A percentile compares a stretch with the other conserved stretches of the same genome.
Evolutionary conservation across 495 filamentous ascomycete genomes (phyloP).

Genomic region (Talaromyces stipitatus): DNA sequence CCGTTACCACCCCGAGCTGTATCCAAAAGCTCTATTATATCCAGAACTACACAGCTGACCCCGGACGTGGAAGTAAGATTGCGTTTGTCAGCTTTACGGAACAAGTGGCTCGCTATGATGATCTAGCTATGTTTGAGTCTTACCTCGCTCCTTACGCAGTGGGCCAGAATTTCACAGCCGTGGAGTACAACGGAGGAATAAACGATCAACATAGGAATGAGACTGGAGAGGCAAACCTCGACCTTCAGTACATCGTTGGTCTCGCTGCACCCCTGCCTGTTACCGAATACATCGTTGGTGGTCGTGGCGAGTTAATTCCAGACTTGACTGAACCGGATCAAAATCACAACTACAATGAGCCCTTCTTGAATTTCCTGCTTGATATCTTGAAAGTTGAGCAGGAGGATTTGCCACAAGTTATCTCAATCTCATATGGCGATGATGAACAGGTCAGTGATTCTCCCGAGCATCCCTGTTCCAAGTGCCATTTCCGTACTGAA

Average conservation of each 20-base stretch:
- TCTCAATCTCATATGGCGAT: constrained; percentile 76
- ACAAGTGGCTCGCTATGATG: constrained; percentile 54
- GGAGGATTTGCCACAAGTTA: constrained; percentile 60
- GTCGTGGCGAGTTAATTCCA: constrained; percentile 59
- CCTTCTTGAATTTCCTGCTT: too few relatives aligned
- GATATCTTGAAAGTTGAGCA: too few relatives aligned
- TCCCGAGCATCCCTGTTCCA: too few relatives aligned
- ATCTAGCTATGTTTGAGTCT: constrained; percentile 49
- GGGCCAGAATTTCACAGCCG: constrained; percentile 5
- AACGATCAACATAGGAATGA: constrained; percentile 39
- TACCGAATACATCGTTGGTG: constrained; percentile 55
- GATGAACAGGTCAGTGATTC: constrained; percentile 64
- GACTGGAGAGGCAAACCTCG: constrained; percentile 63
- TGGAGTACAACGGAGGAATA: constrained; percentile 5
- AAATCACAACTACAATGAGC: constrained; percentile 43
- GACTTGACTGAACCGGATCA: constrained; percentile 46
- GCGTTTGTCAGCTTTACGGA: constrained; percentile 64
- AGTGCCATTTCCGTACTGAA: too few relatives aligned
- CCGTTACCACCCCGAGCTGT: constrained; percentile 50
- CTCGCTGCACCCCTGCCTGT: constrained; percentile 48
- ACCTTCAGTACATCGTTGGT: constrained; percentile 61
- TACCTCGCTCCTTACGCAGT: constrained; percentile 45
- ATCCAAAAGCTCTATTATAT: constrained; percentile 55
- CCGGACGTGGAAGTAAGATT: constrained; percentile 36
- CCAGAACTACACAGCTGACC: constrained; percentile 38